Evolutionary conservation across 768 basidiomycete genomes (phyloP), one percentile per base, ranked within the genome.

Genomic region (Russula foetens): DNA sequence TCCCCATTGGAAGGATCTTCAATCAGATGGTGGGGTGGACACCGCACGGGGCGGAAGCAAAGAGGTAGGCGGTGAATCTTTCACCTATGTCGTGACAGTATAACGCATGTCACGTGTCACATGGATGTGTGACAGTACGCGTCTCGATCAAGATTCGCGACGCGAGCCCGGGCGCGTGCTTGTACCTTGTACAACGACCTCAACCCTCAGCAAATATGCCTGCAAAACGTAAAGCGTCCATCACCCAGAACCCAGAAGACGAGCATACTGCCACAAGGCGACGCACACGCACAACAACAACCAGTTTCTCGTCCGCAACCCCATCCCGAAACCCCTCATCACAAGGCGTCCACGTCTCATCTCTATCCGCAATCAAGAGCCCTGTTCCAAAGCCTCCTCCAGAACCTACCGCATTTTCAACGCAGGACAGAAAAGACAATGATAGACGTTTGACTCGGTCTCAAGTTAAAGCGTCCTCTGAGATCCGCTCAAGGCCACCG

Each of bases 151-250:
- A 33, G n/a, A n/a, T n/a, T 35, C 31, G 14, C 31, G 28, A 46
- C 39, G 41, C n/a, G n/a, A n/a, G n/a, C n/a, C n/a, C n/a, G n/a
- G n/a, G n/a, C n/a, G n/a, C n/a, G n/a, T n/a, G n/a, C n/a, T n/a
- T n/a, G n/a, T n/a, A n/a, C n/a, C n/a, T n/a, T n/a, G n/a, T n/a
- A n/a, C n/a, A n/a, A n/a, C n/a, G n/a, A 4, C 5, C 49, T 33
- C 49, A 17, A 23, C 19, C 8, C n/a, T 17, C 12, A 61, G 11
- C 23, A 47, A 43, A 35, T 4, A 74, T 74, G 73, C 69, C 73
- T 35, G 63, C 67, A 17, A 74, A 74, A 64, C 71, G 73, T 24
- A 74, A 73, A 58, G 71, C 67, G 0, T 44, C 65, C 1, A 3
- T 59, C 19, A 39, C 52, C 11, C 44, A 58, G 21, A 12, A 51